Conservation (phyloP, 768 basidiomycete species). For the Cubamyces lactineus region DNA sequence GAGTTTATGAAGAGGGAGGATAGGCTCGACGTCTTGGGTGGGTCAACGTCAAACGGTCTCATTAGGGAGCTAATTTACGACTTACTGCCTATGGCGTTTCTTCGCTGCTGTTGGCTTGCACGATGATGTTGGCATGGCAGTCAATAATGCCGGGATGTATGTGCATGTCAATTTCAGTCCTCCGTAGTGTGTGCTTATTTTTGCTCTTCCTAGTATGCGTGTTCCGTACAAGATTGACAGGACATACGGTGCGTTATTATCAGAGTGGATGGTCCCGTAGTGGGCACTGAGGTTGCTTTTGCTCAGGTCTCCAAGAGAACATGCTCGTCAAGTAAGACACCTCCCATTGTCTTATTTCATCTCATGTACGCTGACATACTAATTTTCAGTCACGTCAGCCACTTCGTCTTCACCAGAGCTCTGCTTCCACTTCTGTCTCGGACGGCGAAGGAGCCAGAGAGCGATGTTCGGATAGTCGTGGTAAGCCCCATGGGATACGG, state of each 20-base stretch:
- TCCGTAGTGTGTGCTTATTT: not conserved
- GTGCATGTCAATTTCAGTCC: conserved; percentile 9
- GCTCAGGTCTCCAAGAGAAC: conserved; percentile 41
- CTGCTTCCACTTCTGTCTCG: conserved; percentile 55
- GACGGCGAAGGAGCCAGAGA: conserved; percentile 49
- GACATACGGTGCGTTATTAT: not conserved
- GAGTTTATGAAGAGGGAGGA: conserved; percentile 42
- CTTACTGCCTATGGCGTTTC: too few species aligned
- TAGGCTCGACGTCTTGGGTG: conserved; percentile 47
- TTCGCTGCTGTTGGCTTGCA: not conserved
- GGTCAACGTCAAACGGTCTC: conserved; percentile 9
- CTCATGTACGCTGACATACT: conserved; percentile 15
- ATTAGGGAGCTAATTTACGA: too few species aligned
- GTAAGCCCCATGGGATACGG: conserved; percentile 33
- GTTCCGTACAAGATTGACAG: conserved; percentile 20
- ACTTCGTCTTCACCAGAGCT: conserved; percentile 55
- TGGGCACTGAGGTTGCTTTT: not conserved
- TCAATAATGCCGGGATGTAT: conserved; percentile 62
- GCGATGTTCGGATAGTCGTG: conserved; percentile 67
- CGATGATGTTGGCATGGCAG: conserved; percentile 28
- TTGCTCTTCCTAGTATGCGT: conserved; percentile 33
- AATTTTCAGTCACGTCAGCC: conserved; percentile 50
- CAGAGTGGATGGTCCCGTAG: not conserved
- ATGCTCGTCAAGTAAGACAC: conserved; percentile 49
- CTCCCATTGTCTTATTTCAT: not conserved